Evolutionary conservation across 352 stramenopile genomes (phyloP).

Genomic region (Albugo candida): DNA sequence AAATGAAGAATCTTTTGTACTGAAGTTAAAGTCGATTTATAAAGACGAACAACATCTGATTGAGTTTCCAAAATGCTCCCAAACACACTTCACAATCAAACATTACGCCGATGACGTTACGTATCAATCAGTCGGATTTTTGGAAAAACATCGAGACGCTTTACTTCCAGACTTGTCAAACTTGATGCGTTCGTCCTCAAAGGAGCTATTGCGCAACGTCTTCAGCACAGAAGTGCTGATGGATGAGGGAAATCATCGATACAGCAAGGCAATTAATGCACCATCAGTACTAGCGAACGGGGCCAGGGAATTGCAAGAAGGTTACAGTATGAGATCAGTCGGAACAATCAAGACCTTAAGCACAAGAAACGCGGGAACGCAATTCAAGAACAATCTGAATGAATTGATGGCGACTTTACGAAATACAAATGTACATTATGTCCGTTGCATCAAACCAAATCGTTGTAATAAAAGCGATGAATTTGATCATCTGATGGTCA

Average conservation of each 20-base stretch:
- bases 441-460: conserved; percentile 99
- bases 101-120: conserved; percentile 87
- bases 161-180: conserved; percentile 85
- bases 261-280: not conserved
- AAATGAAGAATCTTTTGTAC: conserved; percentile 64
- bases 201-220: conserved; percentile 28
- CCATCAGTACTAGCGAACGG: not conserved
- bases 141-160: conserved; percentile 91
- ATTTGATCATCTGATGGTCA: conserved; percentile 83
- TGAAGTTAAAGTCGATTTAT: conserved; percentile 54
- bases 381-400: conserved; percentile 82
- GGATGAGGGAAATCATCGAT: not conserved
- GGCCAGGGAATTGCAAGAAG: not conserved
- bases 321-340: not conserved
- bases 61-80: conserved; percentile 53
- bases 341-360: conserved; percentile 25
- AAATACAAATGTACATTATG: conserved; percentile 92
- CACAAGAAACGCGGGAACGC: conserved; percentile 43
- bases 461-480: conserved; percentile 77
- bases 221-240: conserved; percentile 20
- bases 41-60: conserved; percentile 63
- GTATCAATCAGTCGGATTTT: conserved; percentile 84
- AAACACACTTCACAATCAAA: conserved; percentile 81
- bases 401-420: conserved; percentile 89
- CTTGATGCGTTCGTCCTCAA: conserved; percentile 47